These are phyloP conservation scores for Cardiosporidium cionae DNA, from an alignment of 169 alveolate species.

Conservation along the genomic window DNA sequence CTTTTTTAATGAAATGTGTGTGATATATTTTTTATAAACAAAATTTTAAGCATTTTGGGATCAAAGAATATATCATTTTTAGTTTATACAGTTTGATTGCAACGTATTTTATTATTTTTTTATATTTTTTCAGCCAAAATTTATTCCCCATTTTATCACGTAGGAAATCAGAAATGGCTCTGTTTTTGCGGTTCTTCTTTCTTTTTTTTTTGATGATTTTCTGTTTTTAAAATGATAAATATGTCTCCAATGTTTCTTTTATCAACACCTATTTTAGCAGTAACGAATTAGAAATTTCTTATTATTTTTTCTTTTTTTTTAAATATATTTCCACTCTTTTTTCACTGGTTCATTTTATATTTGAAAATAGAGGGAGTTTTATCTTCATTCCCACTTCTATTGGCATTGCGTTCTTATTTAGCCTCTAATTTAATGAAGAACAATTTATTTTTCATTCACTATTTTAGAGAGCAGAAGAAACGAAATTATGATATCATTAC, in stretches of 20 bases:
- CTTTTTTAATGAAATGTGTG: no score
- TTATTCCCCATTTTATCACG: slow-evolving; percentile 74
- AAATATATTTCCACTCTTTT: no score
- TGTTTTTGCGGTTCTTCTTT: background rate
- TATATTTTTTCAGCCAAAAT: slow-evolving; percentile 63
- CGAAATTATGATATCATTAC: slow-evolving; percentile 86
- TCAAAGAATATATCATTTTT: background rate
- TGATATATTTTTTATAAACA: no score
- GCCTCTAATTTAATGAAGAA: no score
- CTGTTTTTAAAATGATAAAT: background rate
- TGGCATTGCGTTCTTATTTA: no score
- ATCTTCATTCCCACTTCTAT: no score
- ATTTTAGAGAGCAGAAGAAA: slow-evolving; percentile 60
- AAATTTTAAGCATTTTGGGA: background rate
- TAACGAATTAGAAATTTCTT: no score
- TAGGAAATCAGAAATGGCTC: background rate
- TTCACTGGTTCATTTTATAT: no score
- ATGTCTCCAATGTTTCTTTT: background rate
- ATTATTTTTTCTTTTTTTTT: no score
- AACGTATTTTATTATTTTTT: background rate
- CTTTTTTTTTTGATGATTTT: background rate
- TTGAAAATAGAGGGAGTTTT: no score
- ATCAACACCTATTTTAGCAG: no score
- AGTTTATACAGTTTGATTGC: background rate
- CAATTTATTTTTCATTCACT: background rate